Evolutionary conservation across 139 green algal species (phyloP).

Genomic region (Tetratostichococcus sp.): DNA sequence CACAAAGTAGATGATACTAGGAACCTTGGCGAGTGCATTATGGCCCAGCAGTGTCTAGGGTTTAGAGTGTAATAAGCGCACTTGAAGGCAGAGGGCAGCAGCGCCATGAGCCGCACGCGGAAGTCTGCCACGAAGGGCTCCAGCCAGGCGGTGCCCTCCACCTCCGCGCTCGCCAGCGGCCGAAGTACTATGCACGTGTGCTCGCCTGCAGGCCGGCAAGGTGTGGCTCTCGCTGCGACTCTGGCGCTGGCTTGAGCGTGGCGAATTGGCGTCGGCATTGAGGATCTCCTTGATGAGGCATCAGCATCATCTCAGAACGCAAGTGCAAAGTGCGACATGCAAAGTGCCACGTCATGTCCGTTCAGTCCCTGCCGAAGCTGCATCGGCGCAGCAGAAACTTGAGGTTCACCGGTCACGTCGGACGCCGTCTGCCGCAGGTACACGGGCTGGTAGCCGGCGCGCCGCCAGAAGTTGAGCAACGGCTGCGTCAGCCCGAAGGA

Average conservation of each 20-base stretch:
- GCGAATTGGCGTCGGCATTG: too few relatives aligned
- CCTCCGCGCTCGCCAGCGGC: conserved; percentile 56
- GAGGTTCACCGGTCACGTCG: conserved; percentile 62
- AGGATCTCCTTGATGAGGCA: too few relatives aligned
- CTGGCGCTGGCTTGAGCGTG: too few relatives aligned
- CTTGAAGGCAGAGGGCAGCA: conserved; percentile 40
- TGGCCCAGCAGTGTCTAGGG: too few relatives aligned
- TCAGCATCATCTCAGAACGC: not conserved
- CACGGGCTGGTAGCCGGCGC: conserved; percentile 69
- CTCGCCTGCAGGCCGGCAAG: too few relatives aligned
- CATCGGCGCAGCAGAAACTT: too few relatives aligned
- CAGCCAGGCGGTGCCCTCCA: conserved; percentile 68
- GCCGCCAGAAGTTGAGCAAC: conserved; percentile 93
- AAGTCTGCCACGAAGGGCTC: conserved; percentile 82
- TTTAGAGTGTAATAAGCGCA: not conserved
- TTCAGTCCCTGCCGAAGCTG: too few relatives aligned
- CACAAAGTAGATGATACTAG: conserved; percentile 38
- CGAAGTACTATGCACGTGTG: conserved; percentile 88
- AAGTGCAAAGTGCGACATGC: too few relatives aligned
- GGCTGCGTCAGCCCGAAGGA: conserved; percentile 89
- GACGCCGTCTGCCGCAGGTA: conserved; percentile 90
- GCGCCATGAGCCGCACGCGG: conserved; percentile 37
- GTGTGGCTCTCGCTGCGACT: too few relatives aligned
- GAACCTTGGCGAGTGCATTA: too few relatives aligned
- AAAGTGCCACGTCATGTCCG: too few relatives aligned